Percentiles rank a stretch among this genome's conserved stretches.
Evolutionary conservation across 805 yeast genomes (phyloP).

Genomic region (Yamadazyma endophytica): DNA sequence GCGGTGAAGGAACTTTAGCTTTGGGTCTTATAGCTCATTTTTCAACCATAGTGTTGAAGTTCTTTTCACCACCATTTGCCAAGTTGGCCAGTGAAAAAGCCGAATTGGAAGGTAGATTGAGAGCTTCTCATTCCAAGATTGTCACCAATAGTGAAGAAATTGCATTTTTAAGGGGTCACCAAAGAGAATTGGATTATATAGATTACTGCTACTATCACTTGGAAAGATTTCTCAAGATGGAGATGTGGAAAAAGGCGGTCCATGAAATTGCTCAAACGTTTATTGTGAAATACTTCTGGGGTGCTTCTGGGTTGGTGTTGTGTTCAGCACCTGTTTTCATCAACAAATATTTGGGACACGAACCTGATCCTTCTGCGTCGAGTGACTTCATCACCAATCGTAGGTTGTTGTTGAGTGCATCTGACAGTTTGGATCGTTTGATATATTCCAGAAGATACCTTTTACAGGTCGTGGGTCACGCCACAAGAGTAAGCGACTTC

Average conservation of each 20-base stretch:
- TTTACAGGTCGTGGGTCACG: conserved; percentile 80
- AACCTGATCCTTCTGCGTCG: conserved; percentile 46
- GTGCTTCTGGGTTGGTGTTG: conserved; percentile 85
- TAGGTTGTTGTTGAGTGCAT: conserved; percentile 75
- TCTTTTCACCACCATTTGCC: conserved; percentile 89
- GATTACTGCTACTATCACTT: conserved; percentile 80
- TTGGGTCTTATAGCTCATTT: conserved; percentile 77
- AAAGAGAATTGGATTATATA: conserved; percentile 68
- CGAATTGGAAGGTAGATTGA: conserved; percentile 76
- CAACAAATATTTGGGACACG: conserved; percentile 46
- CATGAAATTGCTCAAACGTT: conserved; percentile 86
- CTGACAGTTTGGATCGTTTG: conserved; percentile 83
- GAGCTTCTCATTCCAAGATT: conserved; percentile 77
- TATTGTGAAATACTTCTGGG: conserved; percentile 89
- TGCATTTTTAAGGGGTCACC: conserved; percentile 79
- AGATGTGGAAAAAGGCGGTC: conserved; percentile 68
- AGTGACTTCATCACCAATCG: conserved; percentile 89
- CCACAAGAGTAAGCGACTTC: conserved; percentile 68
- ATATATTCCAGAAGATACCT: conserved; percentile 81
- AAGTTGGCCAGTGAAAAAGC: conserved; percentile 72
- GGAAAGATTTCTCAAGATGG: conserved; percentile 72
- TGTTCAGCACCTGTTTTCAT: conserved; percentile 88
- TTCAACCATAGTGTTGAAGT: conserved; percentile 67
- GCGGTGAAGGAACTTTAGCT: conserved; percentile 74
- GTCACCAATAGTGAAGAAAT: conserved; percentile 81